Base-by-base conservation (phyloP, 306 rosid genomes). In the Dryas alaskensis region DNA sequence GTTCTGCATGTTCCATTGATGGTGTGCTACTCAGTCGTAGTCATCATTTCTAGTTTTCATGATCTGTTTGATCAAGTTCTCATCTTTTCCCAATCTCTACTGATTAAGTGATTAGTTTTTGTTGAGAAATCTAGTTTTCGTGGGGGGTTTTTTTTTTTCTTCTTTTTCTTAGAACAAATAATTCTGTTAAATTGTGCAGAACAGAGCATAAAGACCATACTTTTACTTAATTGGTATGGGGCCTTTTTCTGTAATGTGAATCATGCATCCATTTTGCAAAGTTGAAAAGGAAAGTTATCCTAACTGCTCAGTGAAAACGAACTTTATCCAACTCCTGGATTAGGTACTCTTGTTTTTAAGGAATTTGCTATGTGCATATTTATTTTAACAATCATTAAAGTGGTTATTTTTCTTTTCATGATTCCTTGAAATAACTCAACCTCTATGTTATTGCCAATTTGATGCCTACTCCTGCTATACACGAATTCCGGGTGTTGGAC, bases 241-340 rank as follows among this genome's bases (percentile, higher is more conserved):
- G 27, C 31, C 16, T 0, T 62, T 3, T 39, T 63, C 46, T 63
- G 6, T 17, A 17, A 22, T 17, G 74, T 43, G 19, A 63, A 43
- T 17, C 52, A 70, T 55, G 74, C 73, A 31, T 69, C 60, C 10
- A 52, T 53, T 14, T 42, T 53, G 73, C 73, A 53, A n/a, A 69
- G 40, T 53, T 37, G 50, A 14, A 69, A 51, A 40, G 51, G 40
- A 45, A n/a, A 39, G 39, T 69, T 53, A 40, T 17, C 63, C 12
- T 6, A 40, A 55, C 60, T 22, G 13, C 74, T 70, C 22, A 7
- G 19, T 14, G 14, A 6, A 19, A 17, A 19, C 19, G 39, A 69
- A 69, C 7, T 69, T 69, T 50, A 16, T 68, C 45, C 65, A 31
- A 5, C 64, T 60, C 60, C 16, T 31, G 8, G 31, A 39, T 40